phyloP scores from a whole-genome alignment of 176 grass and related monocot species.

The Paspalum vaginatum region DNA sequence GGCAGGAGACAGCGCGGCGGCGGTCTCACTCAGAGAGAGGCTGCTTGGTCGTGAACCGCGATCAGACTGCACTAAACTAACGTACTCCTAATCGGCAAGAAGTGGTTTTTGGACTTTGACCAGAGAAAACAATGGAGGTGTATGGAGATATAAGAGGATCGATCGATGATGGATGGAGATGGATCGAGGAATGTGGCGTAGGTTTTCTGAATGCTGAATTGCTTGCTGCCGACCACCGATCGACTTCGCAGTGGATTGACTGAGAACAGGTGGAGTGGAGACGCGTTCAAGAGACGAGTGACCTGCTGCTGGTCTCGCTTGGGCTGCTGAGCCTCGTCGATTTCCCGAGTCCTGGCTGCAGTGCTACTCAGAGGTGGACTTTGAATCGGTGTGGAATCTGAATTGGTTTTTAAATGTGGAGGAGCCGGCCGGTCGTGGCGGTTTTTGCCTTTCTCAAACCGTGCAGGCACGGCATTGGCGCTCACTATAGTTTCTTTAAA shows the following conservation, averaged over 20 bases:
- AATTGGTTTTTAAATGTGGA: neutral
- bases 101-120: constrained; percentile 37
- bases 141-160: neutral
- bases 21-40: constrained; percentile 18
- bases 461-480: neutral
- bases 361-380: neutral
- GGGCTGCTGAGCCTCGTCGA: neutral
- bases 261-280: neutral
- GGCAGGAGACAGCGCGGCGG: neutral
- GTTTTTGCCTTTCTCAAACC: neutral
- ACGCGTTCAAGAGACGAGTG: constrained; percentile 11
- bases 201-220: neutral
- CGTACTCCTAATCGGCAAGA: too few relatives aligned
- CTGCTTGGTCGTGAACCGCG: neutral
- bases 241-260: neutral
- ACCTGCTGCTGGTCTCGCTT: neutral
- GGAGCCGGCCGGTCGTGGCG: neutral
- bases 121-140: neutral
- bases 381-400: neutral
- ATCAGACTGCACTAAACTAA: neutral
- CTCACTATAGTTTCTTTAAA: neutral
- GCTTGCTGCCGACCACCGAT: neutral
- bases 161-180: neutral
- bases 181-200: constrained; percentile 6
- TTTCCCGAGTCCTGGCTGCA: neutral